A percentile compares a stretch with the other conserved stretches of the same genome.
These are phyloP conservation scores for Rosellinia necatrix DNA, from an alignment of 2,329 filamentous ascomycete genomes.

Conservation along the genomic window DNA sequence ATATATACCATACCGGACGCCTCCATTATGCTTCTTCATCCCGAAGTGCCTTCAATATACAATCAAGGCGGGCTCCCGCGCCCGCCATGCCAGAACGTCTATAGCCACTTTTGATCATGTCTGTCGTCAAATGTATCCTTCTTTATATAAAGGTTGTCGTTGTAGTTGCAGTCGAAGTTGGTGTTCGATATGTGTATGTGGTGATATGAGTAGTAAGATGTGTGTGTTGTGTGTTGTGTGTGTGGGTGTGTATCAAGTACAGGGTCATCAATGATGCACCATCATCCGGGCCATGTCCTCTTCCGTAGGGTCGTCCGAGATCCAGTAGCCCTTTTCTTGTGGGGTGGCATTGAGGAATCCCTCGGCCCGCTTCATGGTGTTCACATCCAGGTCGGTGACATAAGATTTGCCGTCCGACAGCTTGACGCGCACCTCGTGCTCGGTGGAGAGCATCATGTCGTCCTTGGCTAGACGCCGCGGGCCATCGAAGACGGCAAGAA, in stretches of 20 bases:
- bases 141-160: too few species aligned
- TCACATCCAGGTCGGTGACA: constrained; percentile 90
- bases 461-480: constrained; percentile 89
- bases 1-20: constrained; percentile 22
- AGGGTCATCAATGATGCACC: constrained; percentile 42
- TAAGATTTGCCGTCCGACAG: constrained; percentile 77
- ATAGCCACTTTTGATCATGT: constrained; percentile 28
- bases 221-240: not conserved
- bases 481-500: constrained; percentile 91
- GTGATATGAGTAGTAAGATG: constrained; percentile 1
- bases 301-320: constrained; percentile 71
- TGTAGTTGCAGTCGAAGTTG: too few species aligned
- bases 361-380: constrained; percentile 86
- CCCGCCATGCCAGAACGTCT: constrained; percentile 22
- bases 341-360: constrained; percentile 79
- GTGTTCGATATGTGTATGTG: constrained; percentile 1
- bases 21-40: constrained; percentile 23
- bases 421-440: constrained; percentile 89
- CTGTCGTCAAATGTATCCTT: constrained; percentile 24
- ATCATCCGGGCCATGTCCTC: constrained; percentile 66
- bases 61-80: constrained; percentile 16
- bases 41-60: constrained; percentile 20
- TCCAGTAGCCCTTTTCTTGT: constrained; percentile 86
- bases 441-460: constrained; percentile 97
- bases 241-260: constrained; percentile 2